Base-by-base conservation (phyloP, 2,329 filamentous ascomycete species). In the Hypoxylon sp. region DNA sequence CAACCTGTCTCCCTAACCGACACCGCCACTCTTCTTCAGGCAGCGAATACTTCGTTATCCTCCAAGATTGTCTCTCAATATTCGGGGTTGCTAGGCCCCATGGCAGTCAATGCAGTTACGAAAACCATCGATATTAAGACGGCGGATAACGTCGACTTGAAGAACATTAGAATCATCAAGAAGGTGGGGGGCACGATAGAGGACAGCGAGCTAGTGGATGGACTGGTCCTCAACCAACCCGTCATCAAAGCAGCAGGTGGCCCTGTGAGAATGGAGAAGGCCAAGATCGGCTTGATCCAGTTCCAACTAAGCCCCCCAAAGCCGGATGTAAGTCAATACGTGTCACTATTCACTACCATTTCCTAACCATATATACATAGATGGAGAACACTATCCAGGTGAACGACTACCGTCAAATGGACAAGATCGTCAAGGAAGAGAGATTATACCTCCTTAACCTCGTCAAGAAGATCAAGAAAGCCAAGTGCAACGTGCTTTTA, bases 391-490 rank as follows among this genome's bases (percentile, higher is more conserved):
- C 96, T 77, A 98, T 99, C 70, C 91, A 97, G 30, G 96, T 99
- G 76, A 99, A 99, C 81, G 96, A 99, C 84, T 99, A 99, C 87
- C 89, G 96, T 77, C 96, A 99, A 80, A 99, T 99, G 96, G 96
- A 99, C 85, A 99, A 98, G 87, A 99, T 99, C 72, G 88, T 99
- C 74, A 99, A 99, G 84, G 96, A 99, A 83, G 96, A 99, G 85
- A 93, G 96, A 73, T 92, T 96, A 73, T 99, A 99, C 82, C 88
- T 99, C 70, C 88, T 99, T 63, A 98, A 98, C 85, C 92, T 99
- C 89, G 94, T 96, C 78, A 98, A 99, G 88, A 99, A 98, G 87
- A 99, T 99, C 81, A 97, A 98, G 84, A 99, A 98, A 87, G 94
- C 96, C 73, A 99, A 98, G 85, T 99, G 96, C 84, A 99, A 99